Evolutionary conservation across 1,284 basidiomycete genomes (phyloP).

Genomic region (Ustilago trichophora): DNA sequence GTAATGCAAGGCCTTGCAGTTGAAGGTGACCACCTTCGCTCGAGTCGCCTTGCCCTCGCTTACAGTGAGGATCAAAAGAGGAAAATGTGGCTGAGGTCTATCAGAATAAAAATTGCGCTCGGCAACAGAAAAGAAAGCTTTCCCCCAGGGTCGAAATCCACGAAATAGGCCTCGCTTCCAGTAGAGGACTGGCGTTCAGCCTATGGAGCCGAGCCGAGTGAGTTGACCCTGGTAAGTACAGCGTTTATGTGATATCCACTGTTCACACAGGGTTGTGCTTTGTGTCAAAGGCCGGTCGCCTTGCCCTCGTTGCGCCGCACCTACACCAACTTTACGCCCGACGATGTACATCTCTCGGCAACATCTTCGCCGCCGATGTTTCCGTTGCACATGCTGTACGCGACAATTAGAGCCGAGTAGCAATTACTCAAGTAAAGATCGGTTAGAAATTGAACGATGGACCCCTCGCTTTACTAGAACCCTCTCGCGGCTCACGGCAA

Average conservation of each 20-base stretch:
- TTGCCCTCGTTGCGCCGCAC: neutral
- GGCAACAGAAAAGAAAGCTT: slow-evolving; percentile 1
- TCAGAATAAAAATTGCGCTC: neutral
- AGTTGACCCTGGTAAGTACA: neutral
- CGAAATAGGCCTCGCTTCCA: slow-evolving; percentile 1
- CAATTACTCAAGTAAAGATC: neutral
- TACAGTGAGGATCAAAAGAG: too few relatives aligned
- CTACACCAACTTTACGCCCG: too few relatives aligned
- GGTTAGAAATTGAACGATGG: neutral
- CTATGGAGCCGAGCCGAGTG: slow-evolving; percentile 7
- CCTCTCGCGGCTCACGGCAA: neutral
- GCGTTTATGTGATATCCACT: too few relatives aligned
- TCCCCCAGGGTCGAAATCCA: neutral
- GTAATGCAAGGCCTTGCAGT: neutral
- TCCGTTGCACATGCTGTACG: too few relatives aligned
- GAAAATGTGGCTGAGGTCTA: slow-evolving; percentile 1
- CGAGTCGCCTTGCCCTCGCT: slow-evolving; percentile 13
- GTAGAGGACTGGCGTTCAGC: too few relatives aligned
- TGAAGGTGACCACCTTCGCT: neutral
- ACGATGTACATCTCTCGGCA: too few relatives aligned
- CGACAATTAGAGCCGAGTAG: neutral
- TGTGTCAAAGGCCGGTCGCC: slow-evolving; percentile 9
- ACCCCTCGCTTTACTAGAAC: neutral
- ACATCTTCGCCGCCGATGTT: too few relatives aligned
- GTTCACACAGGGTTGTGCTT: too few relatives aligned